Base-by-base conservation (phyloP, 2,329 filamentous ascomycete species). In the Aspergillus tubingensis region DNA sequence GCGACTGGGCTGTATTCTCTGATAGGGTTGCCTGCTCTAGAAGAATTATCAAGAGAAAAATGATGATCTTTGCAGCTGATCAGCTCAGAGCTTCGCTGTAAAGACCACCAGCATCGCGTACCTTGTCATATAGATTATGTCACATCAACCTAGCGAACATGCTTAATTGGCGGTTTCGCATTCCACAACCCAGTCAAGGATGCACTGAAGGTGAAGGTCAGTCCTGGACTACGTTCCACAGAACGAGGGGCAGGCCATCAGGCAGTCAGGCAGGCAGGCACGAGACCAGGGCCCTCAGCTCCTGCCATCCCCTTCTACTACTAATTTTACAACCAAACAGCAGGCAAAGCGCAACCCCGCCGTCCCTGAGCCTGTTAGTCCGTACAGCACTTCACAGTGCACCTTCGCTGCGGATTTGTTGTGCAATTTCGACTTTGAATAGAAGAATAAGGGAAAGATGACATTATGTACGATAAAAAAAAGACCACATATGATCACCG, bases 401-500 rank as follows among this genome's bases (percentile, higher is more conserved):
- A 13, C 32, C 32, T 13, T 36, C 32, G 32, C 32, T 36, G 32
- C 32, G 10, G 32, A 36, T 36, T 13, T 36, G 5, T 15, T 36
- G 5, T 11, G 15, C 32, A 36, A 5, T 4, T 15, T 27, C 38
- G 36, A 36, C 10, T 49, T 15, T 15, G 13, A 38, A 3, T n/a
- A 23, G 21, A 39, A 43, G 25, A 21, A 39, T 36, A 54, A 60
- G 21, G 44, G 41, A 43, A 39, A 41, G n/a, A 41, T 30, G 36
- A 53, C 25, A 49, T 39, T 60, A 54, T 54, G 39, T 54, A 51
- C 50, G 25, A 54, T 30, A 2, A 36, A 0, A 44, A 47, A 56
- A 21, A 60, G 41, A 57, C 39, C 30, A 30, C 48, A 65, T 52
- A 61, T 32, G 58, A 32, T 58, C 61, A 51, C 17, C 36, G 44